Evolutionary conservation across 805 yeast species (phyloP), one percentile per base, ranked within the genome.

Genomic region (Tetrapisispora pingtungensis): DNA sequence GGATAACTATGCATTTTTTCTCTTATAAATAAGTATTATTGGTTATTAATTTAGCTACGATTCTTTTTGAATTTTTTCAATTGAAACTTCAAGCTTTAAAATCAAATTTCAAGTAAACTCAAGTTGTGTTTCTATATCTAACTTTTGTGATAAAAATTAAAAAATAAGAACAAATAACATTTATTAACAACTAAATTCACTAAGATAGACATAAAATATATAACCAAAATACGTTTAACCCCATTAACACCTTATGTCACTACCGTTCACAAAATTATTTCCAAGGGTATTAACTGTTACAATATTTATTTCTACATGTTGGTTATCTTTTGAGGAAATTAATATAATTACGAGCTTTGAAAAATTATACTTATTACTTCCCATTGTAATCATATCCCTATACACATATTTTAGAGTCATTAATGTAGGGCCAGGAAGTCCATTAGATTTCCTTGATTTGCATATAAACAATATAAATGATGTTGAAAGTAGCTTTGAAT

Each of bases 361-460:
- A 12, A 36, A 49, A 15, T 18, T 33, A 8, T 1, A 36, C 2
- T 5, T 46, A 17, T 30, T 54, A 5, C 18, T 50, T 5, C 31
- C 40, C 13, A 18, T 46, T 10, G 10, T 52, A 4, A 13, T 36
- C 1, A 15, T 54, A 2, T 52, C 58, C 2, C 30, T 80, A 4
- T 69, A 69, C 50, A 65, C 82, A 1, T 82, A 82, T 56, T 75
- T 65, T 56, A 61, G 66, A 49, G 74, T 80, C 3, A 67, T 80
- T 1, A n/a, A 30, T 1, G 61, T 62, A 1, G 87, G 87, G 0
- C 72, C 83, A 0, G 90, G 90, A 0, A 75, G 81, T 15, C 87
- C 90, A 0, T 48, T 66, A 17, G 86, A 81, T 48, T 79, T 67
- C 50, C 62, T 67, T 0, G 73, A 68, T 34, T 59, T 82, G 27